A percentile compares a stretch with the other conserved stretches of the same genome.
These are phyloP conservation scores for Thelonectria blattea DNA, from an alignment of 2,329 filamentous ascomycete genomes.

Conservation along the genomic window DNA sequence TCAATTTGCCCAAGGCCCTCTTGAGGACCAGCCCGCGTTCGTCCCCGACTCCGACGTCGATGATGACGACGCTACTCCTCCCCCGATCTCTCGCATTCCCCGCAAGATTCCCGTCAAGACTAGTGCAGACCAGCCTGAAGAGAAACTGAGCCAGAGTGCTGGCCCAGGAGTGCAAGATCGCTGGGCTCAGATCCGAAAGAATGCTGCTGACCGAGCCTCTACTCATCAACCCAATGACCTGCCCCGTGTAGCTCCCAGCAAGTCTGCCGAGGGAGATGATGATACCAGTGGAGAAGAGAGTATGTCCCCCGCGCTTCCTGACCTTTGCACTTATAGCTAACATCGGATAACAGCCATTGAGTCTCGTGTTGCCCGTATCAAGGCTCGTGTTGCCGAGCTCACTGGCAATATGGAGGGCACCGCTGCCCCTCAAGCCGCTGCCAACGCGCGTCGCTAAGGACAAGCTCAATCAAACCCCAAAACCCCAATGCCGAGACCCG, in stretches of 20 bases:
- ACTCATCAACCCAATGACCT: constrained; percentile 71
- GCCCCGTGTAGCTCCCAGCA: constrained; percentile 61
- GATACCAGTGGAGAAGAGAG: constrained; percentile 96
- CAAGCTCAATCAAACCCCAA: constrained; percentile 4
- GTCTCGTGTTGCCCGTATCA: constrained; percentile 94
- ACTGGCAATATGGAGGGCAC: constrained; percentile 80
- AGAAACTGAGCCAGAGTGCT: constrained; percentile 44
- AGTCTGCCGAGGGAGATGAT: constrained; percentile 71
- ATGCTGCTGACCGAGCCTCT: constrained; percentile 82
- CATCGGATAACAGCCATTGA: constrained; percentile 75
- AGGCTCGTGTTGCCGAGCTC: constrained; percentile 92
- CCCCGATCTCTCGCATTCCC: constrained; percentile 56
- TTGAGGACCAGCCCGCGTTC: constrained; percentile 86
- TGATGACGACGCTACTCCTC: constrained; percentile 57
- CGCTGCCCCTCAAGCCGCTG: constrained; percentile 43
- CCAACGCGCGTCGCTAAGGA: constrained; percentile 29
- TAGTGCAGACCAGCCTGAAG: constrained; percentile 38
- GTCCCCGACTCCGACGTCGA: constrained; percentile 64
- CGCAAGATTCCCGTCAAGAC: constrained; percentile 36
- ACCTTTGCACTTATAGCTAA: constrained; percentile 34
- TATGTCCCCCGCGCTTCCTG: constrained; percentile 55
- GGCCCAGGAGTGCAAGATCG: constrained; percentile 66
- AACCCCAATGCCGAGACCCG: constrained; percentile 6
- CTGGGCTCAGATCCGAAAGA: constrained; percentile 96
- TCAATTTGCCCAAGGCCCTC: constrained; percentile 86